Percentiles rank a stretch among this genome's conserved stretches.
phyloP scores from a whole-genome alignment of 176 grass and related monocot species.

The Eremochloa ophiuroides region DNA sequence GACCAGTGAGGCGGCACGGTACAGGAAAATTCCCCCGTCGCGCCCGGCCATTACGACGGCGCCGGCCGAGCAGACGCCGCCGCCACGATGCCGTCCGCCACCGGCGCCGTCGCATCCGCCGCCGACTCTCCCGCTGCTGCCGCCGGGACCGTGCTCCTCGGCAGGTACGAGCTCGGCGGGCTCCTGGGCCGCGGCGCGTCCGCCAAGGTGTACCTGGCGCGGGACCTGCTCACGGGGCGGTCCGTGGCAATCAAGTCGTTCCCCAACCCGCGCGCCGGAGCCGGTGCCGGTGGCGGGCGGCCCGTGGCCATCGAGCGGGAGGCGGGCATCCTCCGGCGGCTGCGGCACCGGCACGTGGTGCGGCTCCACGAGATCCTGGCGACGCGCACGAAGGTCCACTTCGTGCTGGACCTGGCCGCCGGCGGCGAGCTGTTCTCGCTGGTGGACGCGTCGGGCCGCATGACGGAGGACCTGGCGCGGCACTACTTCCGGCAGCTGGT shows the following conservation, averaged over 20 bases:
- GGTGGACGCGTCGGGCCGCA: slow-evolving; percentile 41
- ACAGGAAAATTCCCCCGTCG: slow-evolving; percentile 6
- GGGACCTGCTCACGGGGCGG: slow-evolving; percentile 47
- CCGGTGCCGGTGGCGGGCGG: background rate
- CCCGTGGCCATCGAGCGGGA: slow-evolving; percentile 50
- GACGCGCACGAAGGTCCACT: slow-evolving; percentile 63
- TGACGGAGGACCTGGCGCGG: slow-evolving; percentile 52
- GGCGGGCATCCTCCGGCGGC: slow-evolving; percentile 50
- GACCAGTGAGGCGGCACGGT: background rate
- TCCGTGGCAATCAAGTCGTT: slow-evolving; percentile 80
- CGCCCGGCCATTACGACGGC: slow-evolving; percentile 31
- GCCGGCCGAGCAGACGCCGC: slow-evolving; percentile 38
- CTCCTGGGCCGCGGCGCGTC: slow-evolving; percentile 88
- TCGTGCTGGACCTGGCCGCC: slow-evolving; percentile 71
- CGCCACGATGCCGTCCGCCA: slow-evolving; percentile 53
- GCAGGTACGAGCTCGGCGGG: slow-evolving; percentile 52
- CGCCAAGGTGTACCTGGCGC: slow-evolving; percentile 83
- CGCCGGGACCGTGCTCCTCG: slow-evolving; percentile 40
- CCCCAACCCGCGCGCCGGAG: slow-evolving; percentile 36
- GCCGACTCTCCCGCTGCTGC: background rate
- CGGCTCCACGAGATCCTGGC: slow-evolving; percentile 69
- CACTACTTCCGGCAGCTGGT: slow-evolving; percentile 73
- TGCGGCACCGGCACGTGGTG: slow-evolving; percentile 70
- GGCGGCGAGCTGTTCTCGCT: slow-evolving; percentile 71
- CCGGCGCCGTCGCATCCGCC: slow-evolving; percentile 32